Evolutionary conservation across 1,139 yeast genomes (phyloP).

Genomic region (Geotrichum carabidarum): DNA sequence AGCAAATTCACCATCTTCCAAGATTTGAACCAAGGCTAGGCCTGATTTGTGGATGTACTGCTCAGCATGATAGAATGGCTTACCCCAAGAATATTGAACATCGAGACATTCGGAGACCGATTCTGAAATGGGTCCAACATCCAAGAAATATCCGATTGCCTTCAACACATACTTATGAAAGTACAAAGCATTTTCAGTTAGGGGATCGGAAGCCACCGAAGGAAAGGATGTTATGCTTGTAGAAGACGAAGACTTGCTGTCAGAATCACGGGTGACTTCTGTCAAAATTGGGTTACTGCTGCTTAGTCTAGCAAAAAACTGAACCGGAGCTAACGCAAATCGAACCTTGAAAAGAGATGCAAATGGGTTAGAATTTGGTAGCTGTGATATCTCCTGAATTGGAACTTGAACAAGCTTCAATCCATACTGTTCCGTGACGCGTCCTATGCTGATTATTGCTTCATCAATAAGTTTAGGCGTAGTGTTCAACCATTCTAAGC

Average conservation of each 20-base stretch:
- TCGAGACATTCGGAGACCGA: constrained; percentile 39
- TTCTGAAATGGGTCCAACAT: constrained; percentile 56
- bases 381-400: constrained; percentile 74
- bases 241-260: neutral
- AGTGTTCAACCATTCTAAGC: constrained; percentile 89
- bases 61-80: constrained; percentile 71
- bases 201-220: neutral
- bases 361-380: constrained; percentile 77
- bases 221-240: neutral
- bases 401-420: constrained; percentile 87
- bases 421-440: constrained; percentile 83
- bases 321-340: constrained; percentile 36
- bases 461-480: constrained; percentile 89
- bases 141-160: constrained; percentile 69
- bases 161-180: constrained; percentile 61
- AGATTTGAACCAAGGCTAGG: constrained; percentile 78
- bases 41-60: constrained; percentile 91
- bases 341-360: constrained; percentile 73
- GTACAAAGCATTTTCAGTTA: constrained; percentile 47
- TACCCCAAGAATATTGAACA: constrained; percentile 84
- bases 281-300: neutral
- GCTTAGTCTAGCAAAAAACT: neutral
- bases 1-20: constrained; percentile 74
- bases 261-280: neutral
- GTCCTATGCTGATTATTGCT: constrained; percentile 71